phyloP scores from a whole-genome alignment of 495 filamentous ascomycete species.

The Podospora appendiculata region DNA sequence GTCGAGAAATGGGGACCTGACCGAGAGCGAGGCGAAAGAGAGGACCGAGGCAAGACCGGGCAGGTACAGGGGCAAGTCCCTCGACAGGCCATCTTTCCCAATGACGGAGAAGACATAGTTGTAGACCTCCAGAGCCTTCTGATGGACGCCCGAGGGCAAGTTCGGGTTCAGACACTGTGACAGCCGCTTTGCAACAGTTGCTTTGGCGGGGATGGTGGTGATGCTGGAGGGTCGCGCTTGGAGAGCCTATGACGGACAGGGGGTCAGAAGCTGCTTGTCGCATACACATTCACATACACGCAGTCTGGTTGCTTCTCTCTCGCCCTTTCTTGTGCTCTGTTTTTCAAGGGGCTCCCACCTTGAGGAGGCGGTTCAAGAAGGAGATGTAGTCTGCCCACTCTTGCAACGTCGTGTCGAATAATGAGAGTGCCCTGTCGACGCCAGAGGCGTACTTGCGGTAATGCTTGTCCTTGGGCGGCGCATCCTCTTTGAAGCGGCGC shows the following conservation, averaged over 20 bases:
- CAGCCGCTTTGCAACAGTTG: slow-evolving; percentile 77
- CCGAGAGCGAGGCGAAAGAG: slow-evolving; percentile 86
- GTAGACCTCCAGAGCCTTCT: slow-evolving; percentile 94
- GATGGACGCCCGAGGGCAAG: slow-evolving; percentile 94
- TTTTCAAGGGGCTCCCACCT: slow-evolving; percentile 45
- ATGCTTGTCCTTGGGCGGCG: slow-evolving; percentile 75
- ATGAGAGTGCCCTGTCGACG: slow-evolving; percentile 77
- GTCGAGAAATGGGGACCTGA: slow-evolving; percentile 74
- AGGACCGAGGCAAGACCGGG: slow-evolving; percentile 82
- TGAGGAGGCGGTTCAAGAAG: slow-evolving; percentile 83
- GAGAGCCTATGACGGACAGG: slow-evolving; percentile 55
- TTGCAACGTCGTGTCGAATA: slow-evolving; percentile 89
- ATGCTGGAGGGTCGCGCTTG: slow-evolving; percentile 73
- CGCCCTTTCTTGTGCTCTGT: too few relatives aligned
- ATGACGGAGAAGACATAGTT: slow-evolving; percentile 74
- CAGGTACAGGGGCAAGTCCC: slow-evolving; percentile 78
- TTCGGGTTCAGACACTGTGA: slow-evolving; percentile 92
- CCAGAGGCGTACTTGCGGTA: slow-evolving; percentile 85
- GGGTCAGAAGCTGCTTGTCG: slow-evolving; percentile 9
- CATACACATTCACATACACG: background rate
- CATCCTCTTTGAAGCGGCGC: slow-evolving; percentile 41
- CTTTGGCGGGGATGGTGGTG: slow-evolving; percentile 72
- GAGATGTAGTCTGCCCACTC: slow-evolving; percentile 99
- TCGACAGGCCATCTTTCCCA: slow-evolving; percentile 64
- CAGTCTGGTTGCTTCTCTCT: too few relatives aligned